A percentile compares a stretch with the other conserved stretches of the same genome.
These are phyloP conservation scores for Chlamydomonas sphaeroides DNA, from an alignment of 139 green algal species.

Conservation along the genomic window DNA sequence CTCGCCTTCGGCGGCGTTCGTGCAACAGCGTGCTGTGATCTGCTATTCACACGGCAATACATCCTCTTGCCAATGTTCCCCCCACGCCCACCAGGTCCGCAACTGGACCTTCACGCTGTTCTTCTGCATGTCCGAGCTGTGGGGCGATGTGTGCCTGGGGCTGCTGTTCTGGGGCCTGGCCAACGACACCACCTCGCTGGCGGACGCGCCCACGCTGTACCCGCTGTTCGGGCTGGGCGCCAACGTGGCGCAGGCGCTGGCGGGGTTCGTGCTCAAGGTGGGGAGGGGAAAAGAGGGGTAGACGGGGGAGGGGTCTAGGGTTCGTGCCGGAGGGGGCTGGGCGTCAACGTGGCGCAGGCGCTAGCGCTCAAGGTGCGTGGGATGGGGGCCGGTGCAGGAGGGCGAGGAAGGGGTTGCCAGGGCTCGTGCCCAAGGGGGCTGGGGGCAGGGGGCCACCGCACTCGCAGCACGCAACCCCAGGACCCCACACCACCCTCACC, in stretches of 20 bases:
- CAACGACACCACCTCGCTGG: slow-evolving; percentile 93
- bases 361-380: slow-evolving; percentile 73
- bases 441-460: no score
- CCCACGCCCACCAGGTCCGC: slow-evolving; percentile 52
- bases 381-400: slow-evolving; percentile 28
- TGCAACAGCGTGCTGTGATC: no score
- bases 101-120: slow-evolving; percentile 98
- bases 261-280: slow-evolving; percentile 76
- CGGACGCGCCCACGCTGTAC: slow-evolving; percentile 92
- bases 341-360: slow-evolving; percentile 94
- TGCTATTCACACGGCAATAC: no score
- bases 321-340: no score
- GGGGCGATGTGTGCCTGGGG: slow-evolving; percentile 90
- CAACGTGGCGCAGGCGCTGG: slow-evolving; percentile 90
- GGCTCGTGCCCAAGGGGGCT: no score
- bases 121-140: slow-evolving; percentile 89
- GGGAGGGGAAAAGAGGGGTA: not conserved
- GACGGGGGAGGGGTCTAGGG: no score
- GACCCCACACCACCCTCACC: not conserved
- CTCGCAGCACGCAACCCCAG: no score
- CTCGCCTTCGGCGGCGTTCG: no score
- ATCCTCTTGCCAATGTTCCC: no score
- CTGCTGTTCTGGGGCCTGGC: slow-evolving; percentile 94
- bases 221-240: slow-evolving; percentile 96
- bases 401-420: no score